A percentile compares a stretch with the other conserved stretches of the same genome.
Evolutionary conservation across 1,284 basidiomycete species (phyloP).

Genomic region (Pterulicium gracile): DNA sequence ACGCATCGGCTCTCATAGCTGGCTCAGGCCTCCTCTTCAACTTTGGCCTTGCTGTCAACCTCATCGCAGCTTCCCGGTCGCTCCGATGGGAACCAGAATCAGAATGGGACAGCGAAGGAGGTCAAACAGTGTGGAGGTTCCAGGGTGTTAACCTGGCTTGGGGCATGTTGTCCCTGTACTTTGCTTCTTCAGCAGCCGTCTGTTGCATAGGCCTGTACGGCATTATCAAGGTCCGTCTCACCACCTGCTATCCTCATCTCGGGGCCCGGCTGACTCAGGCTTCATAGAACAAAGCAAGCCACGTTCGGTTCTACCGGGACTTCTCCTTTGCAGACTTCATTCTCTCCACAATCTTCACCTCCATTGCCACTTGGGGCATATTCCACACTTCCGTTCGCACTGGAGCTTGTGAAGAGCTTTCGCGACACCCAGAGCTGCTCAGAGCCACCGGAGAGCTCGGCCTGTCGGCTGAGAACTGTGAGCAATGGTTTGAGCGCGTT

Average conservation of each 20-base stretch:
- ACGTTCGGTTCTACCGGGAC: constrained; percentile 57
- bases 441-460: constrained; percentile 61
- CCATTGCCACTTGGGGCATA: constrained; percentile 43
- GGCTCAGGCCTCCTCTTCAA: constrained; percentile 46
- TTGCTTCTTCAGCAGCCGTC: constrained; percentile 48
- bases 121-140: constrained; percentile 39
- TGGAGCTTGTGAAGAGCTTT: constrained; percentile 59
- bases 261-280: neutral
- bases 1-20: constrained; percentile 43
- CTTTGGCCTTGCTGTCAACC: constrained; percentile 39
- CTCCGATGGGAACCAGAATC: constrained; percentile 57
- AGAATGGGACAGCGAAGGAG: constrained; percentile 58
- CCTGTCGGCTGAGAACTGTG: constrained; percentile 66
- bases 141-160: constrained; percentile 56
- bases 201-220: constrained; percentile 55
- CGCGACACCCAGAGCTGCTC: constrained; percentile 61
- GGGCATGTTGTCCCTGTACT: constrained; percentile 55
- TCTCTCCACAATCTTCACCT: constrained; percentile 47
- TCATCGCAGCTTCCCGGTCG: constrained; percentile 47
- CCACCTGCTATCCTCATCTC: constrained; percentile 3
- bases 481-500: constrained; percentile 62
- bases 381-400: constrained; percentile 47
- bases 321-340: constrained; percentile 66
- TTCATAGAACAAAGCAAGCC: constrained; percentile 36
- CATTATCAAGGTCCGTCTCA: constrained; percentile 44